Base-by-base conservation (phyloP, 2,329 filamentous ascomycete genomes). In the Fusarium camptoceras region DNA sequence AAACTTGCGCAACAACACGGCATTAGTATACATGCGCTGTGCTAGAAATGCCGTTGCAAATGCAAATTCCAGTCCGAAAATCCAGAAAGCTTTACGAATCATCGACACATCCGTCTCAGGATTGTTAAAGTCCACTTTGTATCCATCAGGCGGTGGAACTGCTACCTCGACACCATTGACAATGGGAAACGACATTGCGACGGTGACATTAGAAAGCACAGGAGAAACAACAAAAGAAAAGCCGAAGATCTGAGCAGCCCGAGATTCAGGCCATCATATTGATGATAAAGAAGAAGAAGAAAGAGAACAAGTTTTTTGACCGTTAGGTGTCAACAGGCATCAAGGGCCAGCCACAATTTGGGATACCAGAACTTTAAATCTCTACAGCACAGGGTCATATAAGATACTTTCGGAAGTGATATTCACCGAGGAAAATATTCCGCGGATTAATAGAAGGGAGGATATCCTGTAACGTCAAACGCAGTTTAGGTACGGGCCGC, bases 11-110 rank as follows among this genome's bases (percentile, higher is more conserved):
- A 64, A 27, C 6, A 64, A 8, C 3, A 64, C 58, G 3, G 34
- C 58, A 43, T 64, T 64, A 3, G 60, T 64, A 25, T 64, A 64
- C 60, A 64, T 63, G 14, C 60, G 58, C 24, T 64, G 60, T 0
- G 58, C 60, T 18, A 64, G 16, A 18, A 64, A 64, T 4, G 16
- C 24, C 28, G 58, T 64, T 34, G 60, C 60, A 25, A 64, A 37
- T 1, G 49, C 34, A 48, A 64, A 64, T 20, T 64, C 60, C 9
- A 64, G 10, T 5, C 60, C 59, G 0, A 64, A 64, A 7, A 64
- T 64, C 42, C 59, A 64, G 43, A 63, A 64, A 1, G 60, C 60
- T 43, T 63, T 64, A 18, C 58, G 42, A 4, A 64, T 43, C 60
- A 64, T 64, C 9, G 42, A 55, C 11, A 24, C 42, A 20, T 64